phyloP scores from a whole-genome alignment of 2,329 filamentous ascomycete species.

The Diaporthe sp. region DNA sequence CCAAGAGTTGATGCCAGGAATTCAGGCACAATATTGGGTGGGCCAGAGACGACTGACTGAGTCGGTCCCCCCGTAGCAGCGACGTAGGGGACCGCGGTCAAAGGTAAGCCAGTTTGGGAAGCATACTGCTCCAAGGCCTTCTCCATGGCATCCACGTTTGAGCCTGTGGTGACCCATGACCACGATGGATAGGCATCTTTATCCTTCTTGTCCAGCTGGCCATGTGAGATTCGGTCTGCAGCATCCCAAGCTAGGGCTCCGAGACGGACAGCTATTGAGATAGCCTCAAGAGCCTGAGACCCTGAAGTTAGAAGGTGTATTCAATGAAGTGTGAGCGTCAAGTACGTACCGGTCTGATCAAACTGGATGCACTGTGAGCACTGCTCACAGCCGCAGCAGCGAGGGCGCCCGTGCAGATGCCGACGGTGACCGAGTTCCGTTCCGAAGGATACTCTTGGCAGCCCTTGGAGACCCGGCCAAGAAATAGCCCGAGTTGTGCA shows the following conservation, averaged over 20 bases:
- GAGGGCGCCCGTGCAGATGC: constrained; percentile 76
- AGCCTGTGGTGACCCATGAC: not conserved
- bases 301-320: not conserved
- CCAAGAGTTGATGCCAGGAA: not conserved
- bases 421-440: constrained; percentile 51
- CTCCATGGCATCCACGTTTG: not conserved
- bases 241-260: constrained; percentile 13
- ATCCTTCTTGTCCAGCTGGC: not conserved
- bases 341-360: constrained; percentile 54
- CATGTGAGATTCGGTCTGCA: constrained; percentile 8
- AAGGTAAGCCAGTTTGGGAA: not conserved
- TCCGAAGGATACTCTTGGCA: constrained; percentile 1
- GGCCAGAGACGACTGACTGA: constrained; percentile 2
- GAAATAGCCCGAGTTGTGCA: constrained; percentile 6
- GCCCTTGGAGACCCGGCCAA: not conserved
- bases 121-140: not conserved
- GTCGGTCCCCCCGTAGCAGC: not conserved
- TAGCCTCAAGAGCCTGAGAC: not conserved
- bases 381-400: constrained; percentile 74
- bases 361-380: constrained; percentile 70
- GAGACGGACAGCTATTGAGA: constrained; percentile 2
- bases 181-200: not conserved
- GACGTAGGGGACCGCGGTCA: constrained; percentile 2
- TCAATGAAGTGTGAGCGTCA: constrained; percentile 53
- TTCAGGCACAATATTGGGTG: constrained; percentile 6